Evolutionary conservation across 768 basidiomycete genomes (phyloP), one percentile per base, ranked within the genome.

Genomic region (Pulveroboletus frians): DNA sequence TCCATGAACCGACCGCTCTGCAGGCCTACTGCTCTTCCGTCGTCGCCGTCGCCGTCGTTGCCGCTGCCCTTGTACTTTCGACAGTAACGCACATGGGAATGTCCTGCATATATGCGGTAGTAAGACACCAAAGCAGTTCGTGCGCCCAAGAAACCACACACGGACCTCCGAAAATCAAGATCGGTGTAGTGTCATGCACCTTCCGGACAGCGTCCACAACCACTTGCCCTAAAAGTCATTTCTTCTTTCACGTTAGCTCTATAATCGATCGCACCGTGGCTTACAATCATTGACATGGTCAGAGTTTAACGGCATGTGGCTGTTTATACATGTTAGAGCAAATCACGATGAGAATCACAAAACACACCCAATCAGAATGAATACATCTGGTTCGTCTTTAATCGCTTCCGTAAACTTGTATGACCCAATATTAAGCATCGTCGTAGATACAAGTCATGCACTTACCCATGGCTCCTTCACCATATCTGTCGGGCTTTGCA

Each of bases 1-100:
- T 96, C 93, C 85, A 95, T 88, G 63, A 93, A 95, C 18, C 90
- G 74, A 15, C 93, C 88, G 54, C 88, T 85, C 59, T 91, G 87
- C 53, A 93, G 63, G 2, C 84, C 57, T 50, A 64, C 55, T n/a
- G 56, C 21, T 21, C 56, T 57, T 1, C 4, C 23, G n/a, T n/a
- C n/a, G n/a, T n/a, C n/a, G n/a, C n/a, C n/a, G n/a, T n/a, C n/a
- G n/a, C n/a, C n/a, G n/a, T n/a, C n/a, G n/a, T n/a, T n/a, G n/a
- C n/a, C n/a, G n/a, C n/a, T n/a, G 23, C 23, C 23, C 3, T 6
- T 34, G 49, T 49, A 39, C 61, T 52, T 13, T 58, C 53, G 62
- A 40, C 60, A 64, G 31, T 61, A 52, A n/a, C 62, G 62, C 26
- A 61, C 51, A 17, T 64, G 62, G 39, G 1, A 74, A 55, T 92